Evolutionary conservation across 129 eudicot genomes (phyloP), one percentile per base, ranked within the genome.

Genomic region (Heracleum sosnowskyi): DNA sequence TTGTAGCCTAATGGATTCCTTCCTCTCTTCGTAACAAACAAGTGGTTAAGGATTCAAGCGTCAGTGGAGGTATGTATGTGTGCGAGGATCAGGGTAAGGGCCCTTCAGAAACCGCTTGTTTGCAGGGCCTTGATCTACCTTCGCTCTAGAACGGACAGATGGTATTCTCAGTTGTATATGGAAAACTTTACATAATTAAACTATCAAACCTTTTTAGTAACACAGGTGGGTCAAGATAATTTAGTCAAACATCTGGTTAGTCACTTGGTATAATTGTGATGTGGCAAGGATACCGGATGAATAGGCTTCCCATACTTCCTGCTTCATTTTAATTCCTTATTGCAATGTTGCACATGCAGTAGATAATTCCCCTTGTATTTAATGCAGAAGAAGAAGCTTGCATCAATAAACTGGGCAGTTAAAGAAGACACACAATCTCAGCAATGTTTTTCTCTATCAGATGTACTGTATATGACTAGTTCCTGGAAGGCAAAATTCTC

Each of bases 331-430:
- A 18, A 78, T 39, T 18, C 42, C 17, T 16, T 2, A 40, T 78
- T 76, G 46, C 40, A 66, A 12, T 33, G 40, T 29, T 31, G 37
- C 39, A 66, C 72, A 66, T 66, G 37, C 39, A 66, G 13, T 66
- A 11, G 39, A 31, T 66, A 31, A 15, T 33, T 66, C 39, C 39
- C 28, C 31, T 37, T 74, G 41, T 47, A 36, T 55, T 31, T 69
- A 76, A 74, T 68, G 75, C 70, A 83, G 86, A 84, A 87, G 81
- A 79, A 75, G 80, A 86, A 80, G 26, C 75, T 31, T 31, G 4
- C 81, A 34, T 57, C 82, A 77, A 80, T 84, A 78, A 93, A 91
- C 81, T 93, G 98, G 97, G 91, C 89, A 83, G 77, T 78, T 78
- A 87, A 75, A 10, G 88, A 86, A 79, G 91, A 90, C 81, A 79